Evolutionary conservation across 225 moss, liverwort and hornwort genomes (phyloP).

Genomic region (Neckera pumila): DNA sequence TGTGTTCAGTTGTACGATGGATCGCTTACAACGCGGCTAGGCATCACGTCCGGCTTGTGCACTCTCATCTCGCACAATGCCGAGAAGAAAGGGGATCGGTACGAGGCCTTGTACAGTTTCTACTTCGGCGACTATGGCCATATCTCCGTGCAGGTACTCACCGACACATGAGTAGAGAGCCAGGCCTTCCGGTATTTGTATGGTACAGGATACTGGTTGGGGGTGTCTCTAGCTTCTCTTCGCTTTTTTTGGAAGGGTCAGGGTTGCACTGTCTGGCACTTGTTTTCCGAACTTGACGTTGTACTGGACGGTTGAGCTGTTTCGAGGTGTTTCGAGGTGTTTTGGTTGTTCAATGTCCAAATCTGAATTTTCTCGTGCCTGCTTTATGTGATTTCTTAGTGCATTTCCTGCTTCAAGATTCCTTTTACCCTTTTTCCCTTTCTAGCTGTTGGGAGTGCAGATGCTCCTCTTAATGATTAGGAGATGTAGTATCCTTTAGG

Average conservation of each 20-base stretch:
- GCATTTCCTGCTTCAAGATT: not conserved
- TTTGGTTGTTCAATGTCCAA: not conserved
- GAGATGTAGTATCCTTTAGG: not conserved
- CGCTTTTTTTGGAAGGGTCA: not conserved
- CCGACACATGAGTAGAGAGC: not conserved
- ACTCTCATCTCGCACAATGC: conserved; percentile 14
- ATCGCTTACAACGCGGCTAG: conserved; percentile 30
- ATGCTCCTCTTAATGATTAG: not conserved
- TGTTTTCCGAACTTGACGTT: not conserved
- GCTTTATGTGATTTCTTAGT: not conserved
- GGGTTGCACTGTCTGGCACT: not conserved
- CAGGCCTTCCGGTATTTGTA: not conserved
- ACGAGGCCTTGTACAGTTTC: conserved; percentile 38
- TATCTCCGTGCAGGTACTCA: conserved; percentile 40
- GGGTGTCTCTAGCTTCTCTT: not conserved
- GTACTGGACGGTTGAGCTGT: not conserved
- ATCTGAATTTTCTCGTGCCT: not conserved
- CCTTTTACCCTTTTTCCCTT: too few species aligned
- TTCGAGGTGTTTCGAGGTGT: too few species aligned
- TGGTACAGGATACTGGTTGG: not conserved
- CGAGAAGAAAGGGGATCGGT: conserved; percentile 31
- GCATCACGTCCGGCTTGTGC: conserved; percentile 38
- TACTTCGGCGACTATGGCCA: conserved; percentile 59
- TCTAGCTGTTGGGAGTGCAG: not conserved
- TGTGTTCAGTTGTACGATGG: conserved; percentile 40